Base-by-base conservation (phyloP, 352 stramenopile genomes). In the Phytophthora palmivora region DNA sequence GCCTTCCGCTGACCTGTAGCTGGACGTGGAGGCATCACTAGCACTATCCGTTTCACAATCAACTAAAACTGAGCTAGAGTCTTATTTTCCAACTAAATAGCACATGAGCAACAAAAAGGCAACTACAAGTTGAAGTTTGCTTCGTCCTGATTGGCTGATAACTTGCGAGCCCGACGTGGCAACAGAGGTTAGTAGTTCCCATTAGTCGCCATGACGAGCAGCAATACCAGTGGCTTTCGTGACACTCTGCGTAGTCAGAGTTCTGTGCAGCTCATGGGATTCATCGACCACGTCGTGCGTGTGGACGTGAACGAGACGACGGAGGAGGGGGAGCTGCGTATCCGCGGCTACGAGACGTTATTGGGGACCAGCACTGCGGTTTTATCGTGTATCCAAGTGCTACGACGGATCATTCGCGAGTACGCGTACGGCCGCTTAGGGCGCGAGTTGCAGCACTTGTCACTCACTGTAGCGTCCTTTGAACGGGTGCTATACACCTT, bases 401-500 rank as follows among this genome's bases (percentile, higher is more conserved):
- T 94, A 44, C 87, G 87, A 6, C 82, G 87, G 8, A 96, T 96
- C 58, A 96, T 96, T 39, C 83, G 82, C 42, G 81, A 96, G 62
- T 92, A 94, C 45, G 83, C 87, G 32, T 94, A 92, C 53, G 84
- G 85, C 2, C 72, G 85, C 16, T 80, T 96, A 74, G 87, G 87
- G 2, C 80, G 87, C 21, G 85, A 96, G 63, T 69, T 96, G 46
- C 87, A 94, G 67, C 87, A 96, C 47, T 59, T 96, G 30, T 96
- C 87, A 46, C 74, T 96, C 19, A 96, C 85, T 1, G 87, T 96
- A 22, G 87, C 85, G 10, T 89, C 73, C 21, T 94, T 94, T 63
- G 87, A 96, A 70, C 79, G 87, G 28, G 74, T 96, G 11, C 57
- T 96, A 18, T 96, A 94, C 64, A 91, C 74, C 32, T 96, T 96